A percentile compares a stretch with the other conserved stretches of the same genome.
phyloP scores from a whole-genome alignment of 2,329 filamentous ascomycete species.

The Aureobasidium melanogenum region DNA sequence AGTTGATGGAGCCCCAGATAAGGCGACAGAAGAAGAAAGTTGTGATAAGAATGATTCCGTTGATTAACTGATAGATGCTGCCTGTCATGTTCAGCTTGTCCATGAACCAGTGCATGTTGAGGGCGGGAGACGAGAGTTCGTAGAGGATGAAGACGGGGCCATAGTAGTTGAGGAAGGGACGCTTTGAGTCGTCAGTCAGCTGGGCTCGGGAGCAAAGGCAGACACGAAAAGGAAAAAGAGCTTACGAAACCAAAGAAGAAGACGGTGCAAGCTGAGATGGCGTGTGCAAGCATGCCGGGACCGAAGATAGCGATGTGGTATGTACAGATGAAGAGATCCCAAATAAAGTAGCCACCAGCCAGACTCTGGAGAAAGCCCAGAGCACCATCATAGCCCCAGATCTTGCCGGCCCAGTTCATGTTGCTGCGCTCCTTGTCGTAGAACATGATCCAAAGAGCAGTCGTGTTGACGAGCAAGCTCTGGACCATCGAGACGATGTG shows the following conservation, averaged over 20 bases:
- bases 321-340: slow-evolving; percentile 66
- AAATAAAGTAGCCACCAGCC: slow-evolving; percentile 74
- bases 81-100: slow-evolving; percentile 79
- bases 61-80: slow-evolving; percentile 63
- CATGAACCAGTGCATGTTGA: slow-evolving; percentile 88
- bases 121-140: slow-evolving; percentile 75
- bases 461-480: slow-evolving; percentile 58
- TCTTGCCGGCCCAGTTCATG: slow-evolving; percentile 54
- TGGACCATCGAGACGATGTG: slow-evolving; percentile 80
- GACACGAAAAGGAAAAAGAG: slow-evolving; percentile 15
- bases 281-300: slow-evolving; percentile 68
- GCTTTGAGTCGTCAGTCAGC: slow-evolving; percentile 39
- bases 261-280: slow-evolving; percentile 62
- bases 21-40: slow-evolving; percentile 72
- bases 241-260: slow-evolving; percentile 74
- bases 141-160: slow-evolving; percentile 74
- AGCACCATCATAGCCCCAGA: slow-evolving; percentile 70
- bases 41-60: slow-evolving; percentile 61
- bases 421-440: slow-evolving; percentile 56
- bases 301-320: slow-evolving; percentile 64
- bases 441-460: slow-evolving; percentile 67
- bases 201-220: not conserved
- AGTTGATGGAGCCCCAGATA: slow-evolving; percentile 63
- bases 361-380: slow-evolving; percentile 66
- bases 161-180: slow-evolving; percentile 80